These are phyloP conservation scores for Penicillium subrubescens DNA, from an alignment of 495 filamentous ascomycete species.

Conservation along the genomic window DNA sequence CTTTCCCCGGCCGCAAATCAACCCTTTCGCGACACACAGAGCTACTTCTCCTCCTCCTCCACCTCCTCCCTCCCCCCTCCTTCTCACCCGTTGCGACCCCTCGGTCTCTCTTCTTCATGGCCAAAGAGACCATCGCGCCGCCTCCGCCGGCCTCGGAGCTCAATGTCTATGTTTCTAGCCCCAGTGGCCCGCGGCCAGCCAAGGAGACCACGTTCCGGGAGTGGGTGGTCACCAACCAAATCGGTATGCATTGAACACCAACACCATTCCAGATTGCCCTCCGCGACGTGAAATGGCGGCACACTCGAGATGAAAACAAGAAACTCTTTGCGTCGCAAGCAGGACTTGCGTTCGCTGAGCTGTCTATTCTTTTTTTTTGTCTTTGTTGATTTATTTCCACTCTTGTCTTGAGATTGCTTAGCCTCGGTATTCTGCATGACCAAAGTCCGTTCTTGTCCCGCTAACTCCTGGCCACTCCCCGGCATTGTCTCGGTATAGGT, in stretches of 20 bases:
- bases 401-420: neutral
- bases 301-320: neutral
- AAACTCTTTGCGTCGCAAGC: neutral
- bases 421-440: constrained; percentile 7
- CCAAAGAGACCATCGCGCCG: constrained; percentile 33
- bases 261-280: neutral
- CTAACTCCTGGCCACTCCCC: constrained; percentile 18
- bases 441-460: constrained; percentile 1
- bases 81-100: constrained; percentile 8
- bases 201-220: constrained; percentile 53
- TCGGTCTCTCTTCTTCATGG: constrained; percentile 29
- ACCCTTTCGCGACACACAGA: neutral
- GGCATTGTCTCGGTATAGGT: constrained; percentile 47
- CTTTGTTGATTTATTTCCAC: neutral
- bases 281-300: neutral
- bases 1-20: constrained; percentile 14
- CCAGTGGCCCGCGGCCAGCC: constrained; percentile 34
- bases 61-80: constrained; percentile 9
- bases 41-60: constrained; percentile 19
- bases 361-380: neutral
- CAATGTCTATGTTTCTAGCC: constrained; percentile 48
- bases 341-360: neutral
- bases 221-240: constrained; percentile 56
- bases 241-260: constrained; percentile 43
- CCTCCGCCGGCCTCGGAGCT: constrained; percentile 38